Percentiles rank a stretch among this genome's conserved stretches.
These are phyloP conservation scores for Pseudogymnoascus sp. DNA, from an alignment of 2,329 filamentous ascomycete species.

Conservation along the genomic window DNA sequence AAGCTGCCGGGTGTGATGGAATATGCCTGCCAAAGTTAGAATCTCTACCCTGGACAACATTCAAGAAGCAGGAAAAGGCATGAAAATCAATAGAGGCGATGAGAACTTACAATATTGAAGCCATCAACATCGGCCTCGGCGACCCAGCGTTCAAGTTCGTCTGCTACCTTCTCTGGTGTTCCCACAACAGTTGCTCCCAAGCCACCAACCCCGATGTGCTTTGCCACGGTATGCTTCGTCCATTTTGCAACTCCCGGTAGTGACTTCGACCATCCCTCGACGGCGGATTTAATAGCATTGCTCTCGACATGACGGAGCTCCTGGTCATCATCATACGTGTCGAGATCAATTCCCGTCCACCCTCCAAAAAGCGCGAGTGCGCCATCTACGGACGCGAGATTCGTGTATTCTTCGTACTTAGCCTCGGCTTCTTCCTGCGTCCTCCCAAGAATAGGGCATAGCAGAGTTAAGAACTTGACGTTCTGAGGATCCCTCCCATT, in stretches of 20 bases:
- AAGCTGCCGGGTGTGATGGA: slow-evolving; percentile 61
- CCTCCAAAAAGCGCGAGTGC: slow-evolving; percentile 65
- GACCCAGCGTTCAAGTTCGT: slow-evolving; percentile 60
- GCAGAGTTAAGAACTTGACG: slow-evolving; percentile 62
- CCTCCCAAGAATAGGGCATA: slow-evolving; percentile 56
- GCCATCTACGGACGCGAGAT: slow-evolving; percentile 58
- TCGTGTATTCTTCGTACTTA: slow-evolving; percentile 55
- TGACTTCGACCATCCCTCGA: slow-evolving; percentile 49
- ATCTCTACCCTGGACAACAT: slow-evolving; percentile 27
- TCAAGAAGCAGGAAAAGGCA: not conserved
- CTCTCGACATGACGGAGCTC: slow-evolving; percentile 46
- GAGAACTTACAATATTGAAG: slow-evolving; percentile 58
- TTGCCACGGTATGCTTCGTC: slow-evolving; percentile 64
- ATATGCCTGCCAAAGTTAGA: slow-evolving; percentile 35
- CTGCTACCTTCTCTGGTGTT: slow-evolving; percentile 56
- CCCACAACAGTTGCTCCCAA: slow-evolving; percentile 59
- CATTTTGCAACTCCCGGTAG: slow-evolving; percentile 57
- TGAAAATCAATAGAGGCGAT: not conserved
- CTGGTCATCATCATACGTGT: slow-evolving; percentile 54
- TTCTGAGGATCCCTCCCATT: slow-evolving; percentile 49
- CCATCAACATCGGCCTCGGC: slow-evolving; percentile 63
- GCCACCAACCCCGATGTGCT: slow-evolving; percentile 61
- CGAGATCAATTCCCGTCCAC: slow-evolving; percentile 64
- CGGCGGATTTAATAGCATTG: slow-evolving; percentile 41
- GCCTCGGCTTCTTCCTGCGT: slow-evolving; percentile 60